Evolutionary conservation across 768 basidiomycete species (phyloP).

Genomic region (Lactarius pseudohatsudake): DNA sequence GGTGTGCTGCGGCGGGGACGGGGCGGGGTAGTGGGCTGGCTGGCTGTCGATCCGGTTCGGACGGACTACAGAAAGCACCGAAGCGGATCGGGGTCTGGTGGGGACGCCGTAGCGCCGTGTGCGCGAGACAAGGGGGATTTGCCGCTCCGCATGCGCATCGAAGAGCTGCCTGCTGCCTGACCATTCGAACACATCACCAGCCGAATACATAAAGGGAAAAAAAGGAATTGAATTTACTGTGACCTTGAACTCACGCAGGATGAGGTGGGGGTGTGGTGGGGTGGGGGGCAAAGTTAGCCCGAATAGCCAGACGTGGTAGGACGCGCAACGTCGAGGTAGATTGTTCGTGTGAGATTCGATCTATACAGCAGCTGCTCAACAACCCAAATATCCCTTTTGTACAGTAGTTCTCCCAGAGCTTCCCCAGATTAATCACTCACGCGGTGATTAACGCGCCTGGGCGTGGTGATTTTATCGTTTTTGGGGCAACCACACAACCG

Average conservation of each 20-base stretch:
- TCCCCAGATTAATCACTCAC: conserved; percentile 8
- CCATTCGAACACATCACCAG: neutral
- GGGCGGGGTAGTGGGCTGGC: neutral
- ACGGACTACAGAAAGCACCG: conserved; percentile 13
- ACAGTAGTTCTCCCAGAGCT: neutral
- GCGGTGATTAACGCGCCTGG: conserved; percentile 17
- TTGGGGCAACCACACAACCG: neutral
- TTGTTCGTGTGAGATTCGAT: conserved; percentile 11
- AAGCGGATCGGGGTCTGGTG: conserved; percentile 15
- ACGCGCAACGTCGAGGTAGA: neutral
- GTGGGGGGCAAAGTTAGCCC: neutral
- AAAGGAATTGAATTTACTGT: neutral
- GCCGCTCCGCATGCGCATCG: neutral
- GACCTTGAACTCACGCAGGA: neutral
- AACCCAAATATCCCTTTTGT: neutral
- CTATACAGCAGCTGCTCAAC: neutral
- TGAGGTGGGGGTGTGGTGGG: neutral
- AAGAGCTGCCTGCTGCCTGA: neutral
- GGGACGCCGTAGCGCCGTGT: neutral
- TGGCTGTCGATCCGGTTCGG: conserved; percentile 20
- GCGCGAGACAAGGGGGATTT: neutral
- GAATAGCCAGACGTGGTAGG: neutral
- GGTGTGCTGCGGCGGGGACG: neutral
- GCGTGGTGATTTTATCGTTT: conserved; percentile 10
- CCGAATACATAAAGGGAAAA: neutral